Conservation (phyloP, 495 filamentous ascomycete genomes). For the Pyrenula aspistea region DNA sequence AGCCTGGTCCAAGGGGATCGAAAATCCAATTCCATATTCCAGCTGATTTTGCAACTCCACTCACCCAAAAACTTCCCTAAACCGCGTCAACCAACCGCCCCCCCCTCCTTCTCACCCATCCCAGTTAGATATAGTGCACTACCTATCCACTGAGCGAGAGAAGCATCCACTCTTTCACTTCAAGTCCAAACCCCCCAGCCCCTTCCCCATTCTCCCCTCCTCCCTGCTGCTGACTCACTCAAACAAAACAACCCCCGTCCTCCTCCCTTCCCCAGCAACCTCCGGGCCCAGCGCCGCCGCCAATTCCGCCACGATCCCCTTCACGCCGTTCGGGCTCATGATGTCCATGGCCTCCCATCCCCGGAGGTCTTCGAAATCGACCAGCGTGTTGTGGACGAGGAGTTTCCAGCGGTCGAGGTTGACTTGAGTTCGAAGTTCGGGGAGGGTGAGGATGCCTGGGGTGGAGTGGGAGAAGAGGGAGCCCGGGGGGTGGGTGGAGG, state of each 20-base stretch:
- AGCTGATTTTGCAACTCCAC: no score
- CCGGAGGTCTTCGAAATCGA: conserved; percentile 44
- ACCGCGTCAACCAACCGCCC: no score
- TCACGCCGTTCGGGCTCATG: conserved; percentile 38
- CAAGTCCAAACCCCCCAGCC: no score
- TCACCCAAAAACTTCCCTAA: no score
- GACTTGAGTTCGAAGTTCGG: conserved; percentile 43
- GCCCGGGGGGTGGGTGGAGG: conserved; percentile 25
- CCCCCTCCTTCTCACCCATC: no score
- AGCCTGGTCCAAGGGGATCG: no score
- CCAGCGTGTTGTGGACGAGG: conserved; percentile 25
- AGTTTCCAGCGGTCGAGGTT: conserved; percentile 50
- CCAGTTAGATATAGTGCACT: no score
- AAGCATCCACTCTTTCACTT: no score
- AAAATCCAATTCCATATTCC: no score
- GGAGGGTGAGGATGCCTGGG: conserved; percentile 62
- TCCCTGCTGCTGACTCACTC: no score
- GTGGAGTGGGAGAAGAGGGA: conserved; percentile 60
- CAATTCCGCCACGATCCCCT: conserved; percentile 61
- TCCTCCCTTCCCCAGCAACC: conserved; percentile 27
- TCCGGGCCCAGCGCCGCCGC: conserved; percentile 65
- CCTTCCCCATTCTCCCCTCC: no score
- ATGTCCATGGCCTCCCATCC: conserved; percentile 53
- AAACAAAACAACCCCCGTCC: conserved; percentile 35
- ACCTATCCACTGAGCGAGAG: no score